Base-by-base conservation (phyloP, 345 rosid genomes). In the Fremontodendron californicum region DNA sequence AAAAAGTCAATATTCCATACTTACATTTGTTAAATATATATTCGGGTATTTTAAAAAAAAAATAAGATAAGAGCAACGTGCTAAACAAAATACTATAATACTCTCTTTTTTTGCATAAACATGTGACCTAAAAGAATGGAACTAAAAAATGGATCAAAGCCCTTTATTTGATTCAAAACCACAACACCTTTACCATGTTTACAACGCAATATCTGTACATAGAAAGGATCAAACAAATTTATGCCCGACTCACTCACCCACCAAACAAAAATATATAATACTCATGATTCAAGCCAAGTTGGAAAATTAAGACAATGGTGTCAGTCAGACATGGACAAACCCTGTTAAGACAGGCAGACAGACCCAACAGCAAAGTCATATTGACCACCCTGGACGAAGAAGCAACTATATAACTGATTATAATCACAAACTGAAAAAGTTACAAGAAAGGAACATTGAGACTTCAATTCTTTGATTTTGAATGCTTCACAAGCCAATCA, bases 401-500 rank as follows among this genome's bases (percentile, higher is more conserved):
- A 69, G 23, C 21, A 29, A 58, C 29, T 71, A 45, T 71, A 45
- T 58, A 69, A 65, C 25, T 48, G 40, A 55, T 0, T 43, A 23
- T 9, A 39, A 69, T 31, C 42, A 31, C 60, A 63, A 58, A 48
- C 65, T 37, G 45, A 11, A 79, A 46, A 60, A 73, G 73, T 57
- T 49, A 73, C 63, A 45, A 31, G 58, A 51, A 37, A 45, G 39
- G 58, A 51, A 37, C 18, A 49, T 71, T 68, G 52, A 21, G 10
- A 48, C 31, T 21, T 88, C 80, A 91, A 74, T 81, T 89, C 87
- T 84, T 90, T 1, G 90, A 86, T 82, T 88, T 91, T 39, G 93
- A 89, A 86, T 89, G 91, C 87, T 87, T 89, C 69, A 91, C 87
- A 1, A 91, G 93, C 93, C 93, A 91, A 71, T 91, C 91, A 67